phyloP scores from a whole-genome alignment of 2,329 filamentous ascomycete species.

The Fusarium redolens region DNA sequence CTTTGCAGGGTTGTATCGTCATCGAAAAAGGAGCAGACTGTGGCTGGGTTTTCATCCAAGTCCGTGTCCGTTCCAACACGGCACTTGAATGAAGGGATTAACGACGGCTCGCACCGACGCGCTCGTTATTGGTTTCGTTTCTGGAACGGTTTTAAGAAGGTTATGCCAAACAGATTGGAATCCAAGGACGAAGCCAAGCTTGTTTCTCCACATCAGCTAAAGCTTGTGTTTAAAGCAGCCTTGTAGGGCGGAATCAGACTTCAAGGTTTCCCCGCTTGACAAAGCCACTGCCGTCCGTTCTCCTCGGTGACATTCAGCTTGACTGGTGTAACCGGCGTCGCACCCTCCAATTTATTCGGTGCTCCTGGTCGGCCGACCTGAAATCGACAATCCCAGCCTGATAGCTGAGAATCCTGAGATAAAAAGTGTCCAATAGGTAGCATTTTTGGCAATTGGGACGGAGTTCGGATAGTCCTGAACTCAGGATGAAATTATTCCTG shows the following conservation, averaged over 20 bases:
- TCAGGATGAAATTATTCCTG: not conserved
- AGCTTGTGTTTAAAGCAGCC: conserved; percentile 12
- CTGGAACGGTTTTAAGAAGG: not conserved
- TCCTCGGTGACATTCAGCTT: not conserved
- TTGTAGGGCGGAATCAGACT: conserved; percentile 14
- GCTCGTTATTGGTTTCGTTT: not conserved
- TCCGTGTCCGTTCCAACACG: conserved; percentile 24
- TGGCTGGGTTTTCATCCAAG: conserved; percentile 12
- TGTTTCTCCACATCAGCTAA: not conserved
- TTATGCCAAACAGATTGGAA: not conserved
- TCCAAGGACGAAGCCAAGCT: conserved; percentile 13
- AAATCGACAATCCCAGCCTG: not conserved
- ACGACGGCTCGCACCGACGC: not conserved
- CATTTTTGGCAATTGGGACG: not conserved
- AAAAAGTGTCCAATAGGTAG: not conserved
- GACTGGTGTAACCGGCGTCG: not conserved
- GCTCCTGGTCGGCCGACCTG: not conserved
- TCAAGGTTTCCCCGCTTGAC: not conserved
- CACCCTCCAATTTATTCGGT: not conserved
- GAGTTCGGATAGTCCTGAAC: not conserved
- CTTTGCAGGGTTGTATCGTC: conserved; percentile 4
- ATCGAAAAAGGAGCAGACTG: not conserved
- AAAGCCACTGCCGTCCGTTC: not conserved
- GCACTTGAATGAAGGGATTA: not conserved
- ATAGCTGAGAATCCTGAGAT: not conserved